phyloP scores from a whole-genome alignment of 768 basidiomycete species.

The Trametes meyenii region DNA sequence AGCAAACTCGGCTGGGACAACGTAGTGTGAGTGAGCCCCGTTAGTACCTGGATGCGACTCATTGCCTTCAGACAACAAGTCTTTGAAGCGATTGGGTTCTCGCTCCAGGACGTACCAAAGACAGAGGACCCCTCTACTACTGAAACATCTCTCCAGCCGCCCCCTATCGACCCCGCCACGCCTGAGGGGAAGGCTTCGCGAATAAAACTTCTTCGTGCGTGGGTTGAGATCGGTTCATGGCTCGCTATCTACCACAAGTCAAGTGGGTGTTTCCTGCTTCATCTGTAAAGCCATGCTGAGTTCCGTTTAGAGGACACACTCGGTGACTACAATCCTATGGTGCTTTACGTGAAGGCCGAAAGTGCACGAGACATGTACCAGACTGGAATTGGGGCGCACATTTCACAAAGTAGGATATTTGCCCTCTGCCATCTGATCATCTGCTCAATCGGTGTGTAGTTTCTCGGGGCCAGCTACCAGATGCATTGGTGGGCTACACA shows the following conservation, averaged over 20 bases:
- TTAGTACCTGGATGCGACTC: not conserved
- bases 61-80: constrained; percentile 38
- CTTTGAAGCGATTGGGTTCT: constrained; percentile 47
- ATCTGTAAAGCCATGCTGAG: constrained; percentile 40
- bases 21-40: constrained; percentile 49
- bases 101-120: constrained; percentile 1
- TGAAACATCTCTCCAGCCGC: constrained; percentile 56
- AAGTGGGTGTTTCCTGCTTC: constrained; percentile 41
- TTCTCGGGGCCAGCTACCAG: constrained; percentile 52
- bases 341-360: constrained; percentile 46
- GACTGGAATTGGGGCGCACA: constrained; percentile 72
- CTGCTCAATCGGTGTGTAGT: constrained; percentile 41
- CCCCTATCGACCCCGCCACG: constrained; percentile 50
- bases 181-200: constrained; percentile 53
- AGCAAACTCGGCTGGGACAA: constrained; percentile 68
- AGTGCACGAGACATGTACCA: constrained; percentile 73
- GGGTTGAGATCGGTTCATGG: constrained; percentile 79
- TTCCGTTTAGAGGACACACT: constrained; percentile 13
- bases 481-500: constrained; percentile 43
- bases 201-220: constrained; percentile 71
- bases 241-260: constrained; percentile 48
- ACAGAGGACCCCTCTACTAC: constrained; percentile 30
- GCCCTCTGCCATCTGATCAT: not conserved
- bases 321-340: constrained; percentile 15
- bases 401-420: constrained; percentile 61